Percentiles rank a stretch among this genome's conserved stretches.
These are phyloP conservation scores for Lumnitzera racemosa DNA, from an alignment of 345 rosid genomes.

Conservation along the genomic window DNA sequence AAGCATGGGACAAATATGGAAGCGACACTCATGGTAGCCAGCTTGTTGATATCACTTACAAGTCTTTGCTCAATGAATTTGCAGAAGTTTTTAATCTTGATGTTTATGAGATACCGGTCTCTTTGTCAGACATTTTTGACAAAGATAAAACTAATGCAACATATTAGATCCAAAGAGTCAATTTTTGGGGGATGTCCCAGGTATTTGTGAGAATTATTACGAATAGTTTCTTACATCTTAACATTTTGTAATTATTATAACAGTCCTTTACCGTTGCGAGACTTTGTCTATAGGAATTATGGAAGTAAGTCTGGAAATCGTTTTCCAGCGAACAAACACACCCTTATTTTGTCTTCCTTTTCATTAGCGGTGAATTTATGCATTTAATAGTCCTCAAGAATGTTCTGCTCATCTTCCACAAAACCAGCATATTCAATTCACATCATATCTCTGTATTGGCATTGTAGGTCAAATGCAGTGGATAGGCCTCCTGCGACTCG, in stretches of 20 bases:
- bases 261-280: too few relatives aligned
- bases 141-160: not conserved
- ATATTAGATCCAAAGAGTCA: not conserved
- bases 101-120: constrained; percentile 18
- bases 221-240: too few relatives aligned
- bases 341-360: too few relatives aligned
- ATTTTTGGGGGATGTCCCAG: not conserved
- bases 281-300: too few relatives aligned
- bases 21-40: constrained; percentile 17
- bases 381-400: too few relatives aligned
- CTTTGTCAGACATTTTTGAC: not conserved
- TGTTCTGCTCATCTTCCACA: too few relatives aligned
- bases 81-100: constrained; percentile 61
- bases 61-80: constrained; percentile 55
- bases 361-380: too few relatives aligned
- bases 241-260: too few relatives aligned
- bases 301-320: too few relatives aligned
- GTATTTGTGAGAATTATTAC: too few relatives aligned
- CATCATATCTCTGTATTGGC: constrained; percentile 2
- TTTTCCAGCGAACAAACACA: too few relatives aligned
- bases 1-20: constrained; percentile 20
- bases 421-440: not conserved
- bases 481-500: constrained; percentile 77
- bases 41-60: constrained; percentile 36
- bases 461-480: constrained; percentile 76